These are phyloP conservation scores for Phytophthora sansomeana DNA, from an alignment of 352 stramenopile genomes.

Conservation along the genomic window DNA sequence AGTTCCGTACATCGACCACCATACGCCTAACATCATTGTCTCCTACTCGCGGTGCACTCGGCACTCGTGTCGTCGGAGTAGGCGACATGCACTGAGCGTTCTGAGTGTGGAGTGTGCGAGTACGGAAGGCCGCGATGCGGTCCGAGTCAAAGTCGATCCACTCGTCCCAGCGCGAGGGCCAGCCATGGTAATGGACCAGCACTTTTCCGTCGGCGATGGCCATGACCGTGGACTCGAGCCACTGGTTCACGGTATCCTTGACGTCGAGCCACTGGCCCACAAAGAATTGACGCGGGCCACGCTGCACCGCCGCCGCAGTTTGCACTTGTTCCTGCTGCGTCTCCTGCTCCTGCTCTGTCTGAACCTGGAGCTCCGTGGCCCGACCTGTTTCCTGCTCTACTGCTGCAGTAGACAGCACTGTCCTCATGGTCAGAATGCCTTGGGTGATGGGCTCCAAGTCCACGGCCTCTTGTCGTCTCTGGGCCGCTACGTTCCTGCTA, in stretches of 20 bases:
- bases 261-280: slow-evolving; percentile 98
- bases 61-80: slow-evolving; percentile 57
- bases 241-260: slow-evolving; percentile 98
- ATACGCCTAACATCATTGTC: slow-evolving; percentile 55
- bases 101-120: slow-evolving; percentile 80
- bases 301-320: slow-evolving; percentile 13
- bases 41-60: slow-evolving; percentile 57
- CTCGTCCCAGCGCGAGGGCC: slow-evolving; percentile 98
- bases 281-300: slow-evolving; percentile 68
- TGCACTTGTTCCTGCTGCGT: neutral
- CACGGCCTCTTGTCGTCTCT: neutral
- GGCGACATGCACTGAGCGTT: slow-evolving; percentile 66
- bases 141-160: slow-evolving; percentile 96
- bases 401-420: slow-evolving; percentile 54
- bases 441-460: slow-evolving; percentile 70
- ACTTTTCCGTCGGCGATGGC: slow-evolving; percentile 89
- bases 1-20: slow-evolving; percentile 62
- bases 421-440: slow-evolving; percentile 61
- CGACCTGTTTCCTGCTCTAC: slow-evolving; percentile 4
- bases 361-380: neutral
- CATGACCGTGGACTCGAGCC: slow-evolving; percentile 97
- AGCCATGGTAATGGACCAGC: slow-evolving; percentile 97
- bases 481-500: neutral
- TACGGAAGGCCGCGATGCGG: slow-evolving; percentile 96
- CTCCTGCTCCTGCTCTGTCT: neutral